Conservation (phyloP, 2,329 filamentous ascomycete genomes). For the Paracamarosporium sp. region DNA sequence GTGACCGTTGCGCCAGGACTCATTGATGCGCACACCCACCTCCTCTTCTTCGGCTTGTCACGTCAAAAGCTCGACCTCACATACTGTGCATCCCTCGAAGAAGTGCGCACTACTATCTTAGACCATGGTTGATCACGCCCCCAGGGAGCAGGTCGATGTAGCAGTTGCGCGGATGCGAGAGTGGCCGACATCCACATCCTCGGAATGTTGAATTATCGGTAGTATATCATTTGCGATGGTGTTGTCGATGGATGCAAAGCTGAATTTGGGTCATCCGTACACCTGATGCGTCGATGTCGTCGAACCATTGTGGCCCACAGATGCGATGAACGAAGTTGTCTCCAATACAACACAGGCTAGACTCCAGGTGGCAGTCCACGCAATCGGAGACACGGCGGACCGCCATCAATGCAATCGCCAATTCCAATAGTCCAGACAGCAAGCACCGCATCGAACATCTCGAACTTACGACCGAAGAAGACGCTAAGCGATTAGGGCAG, state of each 20-base stretch:
- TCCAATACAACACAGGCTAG: slow-evolving; percentile 59
- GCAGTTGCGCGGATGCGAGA: slow-evolving; percentile 55
- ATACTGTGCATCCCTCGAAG: slow-evolving; percentile 54
- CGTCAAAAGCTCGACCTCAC: slow-evolving; percentile 59
- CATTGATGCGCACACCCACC: slow-evolving; percentile 65
- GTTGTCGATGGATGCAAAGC: slow-evolving; percentile 71
- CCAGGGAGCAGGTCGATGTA: slow-evolving; percentile 57
- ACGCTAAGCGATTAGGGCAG: slow-evolving; percentile 63
- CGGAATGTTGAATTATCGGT: slow-evolving; percentile 62
- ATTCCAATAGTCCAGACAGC: slow-evolving; percentile 50
- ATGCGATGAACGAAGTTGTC: slow-evolving; percentile 62
- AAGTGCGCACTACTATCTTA: slow-evolving; percentile 57
- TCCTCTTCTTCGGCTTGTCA: slow-evolving; percentile 62
- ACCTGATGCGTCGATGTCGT: slow-evolving; percentile 53
- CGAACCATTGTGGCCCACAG: slow-evolving; percentile 62
- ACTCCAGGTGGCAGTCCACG: slow-evolving; percentile 69
- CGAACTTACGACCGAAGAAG: slow-evolving; percentile 63
- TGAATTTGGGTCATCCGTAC: slow-evolving; percentile 65
- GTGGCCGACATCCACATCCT: slow-evolving; percentile 54
- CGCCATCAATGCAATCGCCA: slow-evolving; percentile 63
- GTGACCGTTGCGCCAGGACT: slow-evolving; percentile 59
- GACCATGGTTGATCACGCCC: slow-evolving; percentile 60
- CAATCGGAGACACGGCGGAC: slow-evolving; percentile 67
- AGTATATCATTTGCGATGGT: slow-evolving; percentile 72
- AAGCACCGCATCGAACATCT: slow-evolving; percentile 71